Base-by-base conservation (phyloP, 1,139 yeast species). In the Eremothecium cymbalariae region DNA sequence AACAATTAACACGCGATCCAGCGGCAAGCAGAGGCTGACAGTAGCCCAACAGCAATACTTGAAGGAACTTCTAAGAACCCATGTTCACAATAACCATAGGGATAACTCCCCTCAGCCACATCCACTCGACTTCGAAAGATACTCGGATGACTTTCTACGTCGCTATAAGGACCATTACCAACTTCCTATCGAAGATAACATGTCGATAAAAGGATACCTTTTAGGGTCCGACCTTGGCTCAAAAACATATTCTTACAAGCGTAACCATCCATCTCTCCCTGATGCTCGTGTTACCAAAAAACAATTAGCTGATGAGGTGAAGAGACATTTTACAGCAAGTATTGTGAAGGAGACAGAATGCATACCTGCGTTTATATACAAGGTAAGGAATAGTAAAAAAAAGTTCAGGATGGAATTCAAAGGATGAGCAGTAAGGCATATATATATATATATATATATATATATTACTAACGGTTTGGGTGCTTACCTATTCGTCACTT, bases 341-440 rank as follows among this genome's bases (percentile, higher is more conserved):
- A 32, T 36, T 6, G 43, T 54, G 8, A 54, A 53, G 34, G 62
- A 57, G 36, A 39, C 50, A 9, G 59, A 53, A 19, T 48, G 55
- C 29, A 48, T 57, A 26, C 59, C 62, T 12, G 58, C 55, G 32
- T 57, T 57, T 41, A 51, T 57, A 19, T 57, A 57, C 42, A 56
- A 55, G 39, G 57, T 55, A 12, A 51, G 51, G 28, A 52, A 50
- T 28, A 50, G 50, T 31, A 50, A 47, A 28, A 51, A 46, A 28
- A 49, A 47, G 31, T 57, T 57, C 41, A 50, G 47, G 36, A 53
- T 57, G 58, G 59, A 56, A 36, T 54, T 55, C 38, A 47, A 35
- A 28, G 48, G 47, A 18, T 41, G 31, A 28, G 6, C 8, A 13
- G 8, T 25, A n/a, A n/a, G n/a, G n/a, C n/a, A n/a, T n/a, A n/a